These are phyloP conservation scores for Lactuca sativa DNA, from an alignment of 129 eudicot genomes.

Conservation along the genomic window DNA sequence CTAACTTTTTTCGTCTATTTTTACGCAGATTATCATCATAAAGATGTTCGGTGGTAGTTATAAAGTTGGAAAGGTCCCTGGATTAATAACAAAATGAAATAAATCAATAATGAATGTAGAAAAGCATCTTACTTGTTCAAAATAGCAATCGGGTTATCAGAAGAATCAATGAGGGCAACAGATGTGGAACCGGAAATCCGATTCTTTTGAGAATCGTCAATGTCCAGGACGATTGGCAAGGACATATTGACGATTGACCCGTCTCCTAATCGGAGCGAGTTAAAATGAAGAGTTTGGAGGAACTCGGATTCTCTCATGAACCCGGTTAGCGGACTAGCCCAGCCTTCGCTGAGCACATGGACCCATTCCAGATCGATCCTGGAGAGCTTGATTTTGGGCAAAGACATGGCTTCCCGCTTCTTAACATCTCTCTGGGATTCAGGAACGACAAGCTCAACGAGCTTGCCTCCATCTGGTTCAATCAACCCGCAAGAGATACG, in stretches of 20 bases:
- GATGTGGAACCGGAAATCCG: slow-evolving; percentile 47
- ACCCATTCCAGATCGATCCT: slow-evolving; percentile 88
- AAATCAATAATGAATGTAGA: not conserved
- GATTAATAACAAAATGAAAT: not conserved
- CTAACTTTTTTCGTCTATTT: too few relatives aligned
- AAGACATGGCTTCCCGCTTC: slow-evolving; percentile 40
- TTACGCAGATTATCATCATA: too few relatives aligned
- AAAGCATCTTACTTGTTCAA: slow-evolving; percentile 64
- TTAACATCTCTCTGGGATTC: slow-evolving; percentile 49
- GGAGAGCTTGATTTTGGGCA: slow-evolving; percentile 66
- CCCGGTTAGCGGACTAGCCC: slow-evolving; percentile 95
- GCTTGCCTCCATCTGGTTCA: slow-evolving; percentile 87
- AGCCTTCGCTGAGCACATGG: slow-evolving; percentile 91
- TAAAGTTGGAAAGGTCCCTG: too few relatives aligned
- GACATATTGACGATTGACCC: slow-evolving; percentile 93
- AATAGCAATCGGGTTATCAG: slow-evolving; percentile 64
- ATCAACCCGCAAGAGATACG: slow-evolving; percentile 53
- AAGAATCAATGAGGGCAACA: slow-evolving; percentile 64
- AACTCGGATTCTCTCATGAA: slow-evolving; percentile 97
- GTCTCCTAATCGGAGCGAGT: slow-evolving; percentile 73
- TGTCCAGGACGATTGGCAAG: slow-evolving; percentile 83
- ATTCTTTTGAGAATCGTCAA: slow-evolving; percentile 61
- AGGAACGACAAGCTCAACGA: slow-evolving; percentile 58
- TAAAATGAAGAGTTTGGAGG: slow-evolving; percentile 99
- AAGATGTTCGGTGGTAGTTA: not conserved